phyloP scores from a whole-genome alignment of 768 basidiomycete genomes.

The Leucocoprinus leucothites region DNA sequence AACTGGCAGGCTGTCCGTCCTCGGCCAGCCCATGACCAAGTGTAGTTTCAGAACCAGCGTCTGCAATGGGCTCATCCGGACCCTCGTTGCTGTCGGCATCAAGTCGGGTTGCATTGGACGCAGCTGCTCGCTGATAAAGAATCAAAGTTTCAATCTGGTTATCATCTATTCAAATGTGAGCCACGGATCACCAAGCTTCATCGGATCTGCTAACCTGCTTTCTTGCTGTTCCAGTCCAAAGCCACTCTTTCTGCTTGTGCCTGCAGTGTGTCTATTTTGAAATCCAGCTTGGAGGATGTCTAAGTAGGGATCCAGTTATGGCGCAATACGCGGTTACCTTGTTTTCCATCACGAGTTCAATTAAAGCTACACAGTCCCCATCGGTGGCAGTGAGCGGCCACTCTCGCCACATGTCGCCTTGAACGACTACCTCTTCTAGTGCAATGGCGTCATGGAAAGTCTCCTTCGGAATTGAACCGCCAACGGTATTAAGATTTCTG shows the following conservation, averaged over 20 bases:
- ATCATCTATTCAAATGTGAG: constrained; percentile 54
- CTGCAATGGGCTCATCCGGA: not conserved
- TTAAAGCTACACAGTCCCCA: constrained; percentile 74
- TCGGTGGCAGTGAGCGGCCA: constrained; percentile 82
- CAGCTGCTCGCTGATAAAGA: constrained; percentile 26
- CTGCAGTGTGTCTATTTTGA: constrained; percentile 64
- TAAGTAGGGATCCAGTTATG: not conserved
- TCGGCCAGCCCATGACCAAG: constrained; percentile 41
- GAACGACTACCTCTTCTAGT: constrained; percentile 48
- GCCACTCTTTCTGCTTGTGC: constrained; percentile 50
- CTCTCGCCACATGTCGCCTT: constrained; percentile 57
- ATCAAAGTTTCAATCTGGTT: constrained; percentile 78
- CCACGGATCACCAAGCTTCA: no score
- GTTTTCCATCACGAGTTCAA: constrained; percentile 80
- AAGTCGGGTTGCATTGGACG: constrained; percentile 11
- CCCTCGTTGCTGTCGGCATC: not conserved
- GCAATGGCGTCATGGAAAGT: constrained; percentile 69
- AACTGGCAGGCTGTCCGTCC: constrained; percentile 46
- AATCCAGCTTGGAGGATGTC: constrained; percentile 51
- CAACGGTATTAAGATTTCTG: constrained; percentile 67
- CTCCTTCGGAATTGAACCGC: constrained; percentile 61
- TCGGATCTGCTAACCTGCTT: constrained; percentile 55
- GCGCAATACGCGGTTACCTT: constrained; percentile 42
- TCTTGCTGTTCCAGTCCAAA: constrained; percentile 87
- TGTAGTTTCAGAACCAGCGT: constrained; percentile 6